These are phyloP conservation scores for Marchantia polymorpha DNA, from an alignment of 225 moss, liverwort and hornwort species.

Conservation along the genomic window DNA sequence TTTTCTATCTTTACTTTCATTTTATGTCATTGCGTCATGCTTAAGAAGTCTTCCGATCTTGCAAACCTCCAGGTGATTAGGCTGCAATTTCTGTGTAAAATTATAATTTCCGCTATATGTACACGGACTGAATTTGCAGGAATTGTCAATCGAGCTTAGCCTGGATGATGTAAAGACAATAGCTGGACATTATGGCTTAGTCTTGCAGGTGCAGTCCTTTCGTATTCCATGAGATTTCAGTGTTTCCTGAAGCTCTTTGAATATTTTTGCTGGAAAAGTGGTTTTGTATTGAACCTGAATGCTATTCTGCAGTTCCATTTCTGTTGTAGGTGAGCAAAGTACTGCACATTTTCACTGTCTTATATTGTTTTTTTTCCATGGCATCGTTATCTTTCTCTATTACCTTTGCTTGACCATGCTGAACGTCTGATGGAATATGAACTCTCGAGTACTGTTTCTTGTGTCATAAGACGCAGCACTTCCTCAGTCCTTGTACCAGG, in stretches of 20 bases:
- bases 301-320: background rate
- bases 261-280: background rate
- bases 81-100: background rate
- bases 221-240: background rate
- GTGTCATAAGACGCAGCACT: too few relatives aligned
- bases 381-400: too few relatives aligned
- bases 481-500: too few relatives aligned
- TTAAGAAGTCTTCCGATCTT: background rate
- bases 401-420: too few relatives aligned
- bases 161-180: slow-evolving; percentile 68
- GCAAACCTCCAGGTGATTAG: slow-evolving; percentile 1
- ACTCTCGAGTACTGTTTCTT: too few relatives aligned
- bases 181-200: slow-evolving; percentile 54
- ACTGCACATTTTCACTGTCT: too few relatives aligned
- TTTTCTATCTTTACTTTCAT: background rate
- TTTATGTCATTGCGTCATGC: background rate
- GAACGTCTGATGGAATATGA: too few relatives aligned
- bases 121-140: slow-evolving; percentile 35
- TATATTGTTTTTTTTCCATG: too few relatives aligned
- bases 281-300: background rate
- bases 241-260: background rate
- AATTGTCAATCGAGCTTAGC: slow-evolving; percentile 81
- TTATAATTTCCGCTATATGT: background rate
- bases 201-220: slow-evolving; percentile 51
- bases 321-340: background rate